phyloP scores from a whole-genome alignment of 495 filamentous ascomycete genomes.

The Penicillium taxi region DNA sequence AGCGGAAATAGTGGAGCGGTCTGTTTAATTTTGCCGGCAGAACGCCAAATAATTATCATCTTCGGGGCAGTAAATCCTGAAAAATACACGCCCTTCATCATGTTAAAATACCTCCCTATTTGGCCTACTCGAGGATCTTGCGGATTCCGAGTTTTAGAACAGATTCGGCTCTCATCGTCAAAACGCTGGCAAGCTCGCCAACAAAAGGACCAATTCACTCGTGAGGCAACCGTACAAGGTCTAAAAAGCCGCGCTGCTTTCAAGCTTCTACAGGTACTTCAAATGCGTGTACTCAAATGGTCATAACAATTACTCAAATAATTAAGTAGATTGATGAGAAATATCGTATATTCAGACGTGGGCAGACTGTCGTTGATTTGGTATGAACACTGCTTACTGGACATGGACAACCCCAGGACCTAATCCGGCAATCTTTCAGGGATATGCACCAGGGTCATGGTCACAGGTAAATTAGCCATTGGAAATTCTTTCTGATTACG shows the following conservation, averaged over 20 bases:
- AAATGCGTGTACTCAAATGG: background rate
- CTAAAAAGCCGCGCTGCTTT: constrained; percentile 87
- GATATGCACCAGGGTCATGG: constrained; percentile 92
- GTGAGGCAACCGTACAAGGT: constrained; percentile 62
- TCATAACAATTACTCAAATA: background rate
- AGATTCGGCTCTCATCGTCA: constrained; percentile 52
- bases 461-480: constrained; percentile 55
- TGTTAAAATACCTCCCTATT: constrained; percentile 5
- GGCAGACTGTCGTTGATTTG: constrained; percentile 84
- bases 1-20: too few relatives aligned
- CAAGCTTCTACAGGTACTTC: constrained; percentile 69
- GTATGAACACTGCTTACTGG: constrained; percentile 33
- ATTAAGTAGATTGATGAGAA: constrained; percentile 79
- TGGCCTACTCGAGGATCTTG: background rate
- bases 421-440: constrained; percentile 41
- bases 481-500: background rate
- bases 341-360: constrained; percentile 65
- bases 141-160: background rate
- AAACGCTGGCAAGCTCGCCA: constrained; percentile 79
- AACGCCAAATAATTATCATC: too few relatives aligned
- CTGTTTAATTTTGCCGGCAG: constrained; percentile 13
- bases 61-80: too few relatives aligned
- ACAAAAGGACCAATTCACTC: constrained; percentile 57
- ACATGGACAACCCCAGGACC: background rate
- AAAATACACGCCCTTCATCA: background rate